Evolutionary conservation across 163 green algal species (phyloP).

Genomic region (Chlorella variabilis): DNA sequence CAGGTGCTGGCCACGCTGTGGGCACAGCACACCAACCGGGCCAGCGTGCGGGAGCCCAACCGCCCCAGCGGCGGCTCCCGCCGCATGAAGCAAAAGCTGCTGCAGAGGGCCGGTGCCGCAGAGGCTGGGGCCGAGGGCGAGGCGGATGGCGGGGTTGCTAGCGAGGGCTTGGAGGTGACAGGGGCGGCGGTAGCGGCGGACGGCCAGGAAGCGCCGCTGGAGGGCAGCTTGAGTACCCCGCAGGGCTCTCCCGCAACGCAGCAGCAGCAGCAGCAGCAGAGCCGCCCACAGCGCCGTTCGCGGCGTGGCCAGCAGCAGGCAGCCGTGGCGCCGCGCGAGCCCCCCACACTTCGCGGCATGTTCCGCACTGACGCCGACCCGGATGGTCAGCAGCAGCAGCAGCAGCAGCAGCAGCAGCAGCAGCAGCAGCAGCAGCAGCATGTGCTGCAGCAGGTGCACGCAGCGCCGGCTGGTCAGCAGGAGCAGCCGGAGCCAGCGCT

Average conservation of each 20-base stretch:
- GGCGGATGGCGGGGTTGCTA: neutral
- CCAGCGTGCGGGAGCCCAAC: slow-evolving; percentile 6
- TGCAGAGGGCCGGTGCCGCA: neutral
- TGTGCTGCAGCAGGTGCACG: neutral
- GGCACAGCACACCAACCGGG: neutral
- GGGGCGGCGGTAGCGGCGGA: neutral
- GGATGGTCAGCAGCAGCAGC: neutral
- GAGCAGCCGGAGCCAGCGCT: neutral
- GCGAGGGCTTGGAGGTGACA: neutral
- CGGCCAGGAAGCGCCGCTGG: too few species aligned
- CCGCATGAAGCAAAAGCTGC: neutral
- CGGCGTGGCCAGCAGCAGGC: neutral
- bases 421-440: neutral
- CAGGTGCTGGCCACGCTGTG: slow-evolving; percentile 31
- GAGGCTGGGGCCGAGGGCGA: neutral
- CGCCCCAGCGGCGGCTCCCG: neutral
- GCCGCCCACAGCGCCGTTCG: neutral
- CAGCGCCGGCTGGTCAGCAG: neutral
- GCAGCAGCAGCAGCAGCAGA: slow-evolving; percentile 22
- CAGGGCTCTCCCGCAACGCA: neutral
- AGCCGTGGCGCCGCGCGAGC: neutral
- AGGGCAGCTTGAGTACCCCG: too few species aligned
- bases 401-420: too few species aligned
- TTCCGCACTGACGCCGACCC: neutral
- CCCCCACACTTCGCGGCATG: neutral